Conservation (phyloP, 371 early-diverging fungal species). For the Mucor mucedo region DNA sequence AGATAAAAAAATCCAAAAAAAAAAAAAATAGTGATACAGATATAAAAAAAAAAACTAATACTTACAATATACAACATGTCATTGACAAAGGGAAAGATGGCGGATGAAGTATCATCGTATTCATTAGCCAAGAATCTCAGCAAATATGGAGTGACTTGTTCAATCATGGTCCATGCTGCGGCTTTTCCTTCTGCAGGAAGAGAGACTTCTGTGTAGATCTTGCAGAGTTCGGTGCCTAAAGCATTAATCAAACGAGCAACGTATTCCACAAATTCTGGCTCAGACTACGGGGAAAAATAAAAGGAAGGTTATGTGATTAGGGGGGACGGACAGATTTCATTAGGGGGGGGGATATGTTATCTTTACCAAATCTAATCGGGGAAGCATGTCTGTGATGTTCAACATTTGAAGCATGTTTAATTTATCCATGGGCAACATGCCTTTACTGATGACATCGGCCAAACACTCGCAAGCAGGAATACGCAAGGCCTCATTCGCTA, state of each 20-base stretch:
- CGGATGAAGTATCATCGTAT: conserved; percentile 80
- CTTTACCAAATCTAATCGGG: conserved; percentile 55
- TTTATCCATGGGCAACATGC: conserved; percentile 91
- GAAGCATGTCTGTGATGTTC: conserved; percentile 70
- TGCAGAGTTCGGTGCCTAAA: conserved; percentile 82
- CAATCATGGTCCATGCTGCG: conserved; percentile 57
- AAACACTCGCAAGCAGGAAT: conserved; percentile 84
- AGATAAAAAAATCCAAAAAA: not conserved
- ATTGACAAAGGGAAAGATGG: conserved; percentile 76
- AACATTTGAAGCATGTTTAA: conserved; percentile 83
- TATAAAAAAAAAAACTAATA: too few species aligned
- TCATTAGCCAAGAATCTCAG: conserved; percentile 79
- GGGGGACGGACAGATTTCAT: too few species aligned
- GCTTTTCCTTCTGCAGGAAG: conserved; percentile 49
- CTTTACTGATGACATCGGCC: conserved; percentile 85
- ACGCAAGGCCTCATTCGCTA: conserved; percentile 64
- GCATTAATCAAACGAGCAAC: conserved; percentile 84
- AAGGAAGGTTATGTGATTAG: not conserved
- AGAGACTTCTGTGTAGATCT: conserved; percentile 69
- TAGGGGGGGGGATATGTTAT: not conserved
- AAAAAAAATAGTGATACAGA: not conserved
- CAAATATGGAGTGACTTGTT: conserved; percentile 69
- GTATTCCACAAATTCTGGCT: conserved; percentile 80
- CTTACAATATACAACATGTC: conserved; percentile 69
- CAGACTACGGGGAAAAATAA: conserved; percentile 55